These are phyloP conservation scores for Pleurotus tuoliensis DNA, from an alignment of 768 basidiomycete species.

Conservation along the genomic window DNA sequence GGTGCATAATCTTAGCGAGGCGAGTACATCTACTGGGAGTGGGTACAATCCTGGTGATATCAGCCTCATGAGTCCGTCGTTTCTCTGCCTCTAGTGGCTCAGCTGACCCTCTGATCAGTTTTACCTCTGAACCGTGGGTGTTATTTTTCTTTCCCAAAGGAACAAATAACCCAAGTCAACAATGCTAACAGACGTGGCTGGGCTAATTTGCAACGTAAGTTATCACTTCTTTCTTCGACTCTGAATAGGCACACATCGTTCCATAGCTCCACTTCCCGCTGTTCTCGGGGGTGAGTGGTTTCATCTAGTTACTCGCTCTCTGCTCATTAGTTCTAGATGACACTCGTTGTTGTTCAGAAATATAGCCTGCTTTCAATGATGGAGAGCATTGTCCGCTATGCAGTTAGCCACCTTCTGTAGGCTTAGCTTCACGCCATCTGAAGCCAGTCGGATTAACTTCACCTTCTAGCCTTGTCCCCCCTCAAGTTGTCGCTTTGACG, in stretches of 20 bases:
- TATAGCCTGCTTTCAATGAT: conserved; percentile 43
- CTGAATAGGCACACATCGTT: conserved; percentile 7
- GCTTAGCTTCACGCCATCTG: conserved; percentile 9
- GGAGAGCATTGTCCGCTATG: conserved; percentile 40
- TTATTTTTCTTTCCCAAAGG: conserved; percentile 25
- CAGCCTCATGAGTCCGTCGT: conserved; percentile 29
- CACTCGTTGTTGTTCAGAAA: conserved; percentile 42
- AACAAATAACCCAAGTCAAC: conserved; percentile 5
- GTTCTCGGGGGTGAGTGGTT: conserved; percentile 42
- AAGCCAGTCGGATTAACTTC: conserved; percentile 26
- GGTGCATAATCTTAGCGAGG: conserved; percentile 30
- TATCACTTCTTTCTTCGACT: not conserved
- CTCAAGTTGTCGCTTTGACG: conserved; percentile 44
- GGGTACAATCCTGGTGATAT: conserved; percentile 50
- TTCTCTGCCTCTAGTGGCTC: conserved; percentile 6
- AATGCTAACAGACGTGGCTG: conserved; percentile 27
- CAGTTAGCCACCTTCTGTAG: conserved; percentile 45
- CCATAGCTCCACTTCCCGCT: conserved; percentile 50
- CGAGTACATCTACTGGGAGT: conserved; percentile 21
- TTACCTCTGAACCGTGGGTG: conserved; percentile 42
- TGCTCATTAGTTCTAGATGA: conserved; percentile 33
- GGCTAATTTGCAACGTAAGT: conserved; percentile 48
- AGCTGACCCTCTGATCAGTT: conserved; percentile 19
- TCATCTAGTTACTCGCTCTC: not conserved
- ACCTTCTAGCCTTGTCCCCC: conserved; percentile 38